Conservation (phyloP, 345 rosid species). For the Moricandia arvensis region DNA sequence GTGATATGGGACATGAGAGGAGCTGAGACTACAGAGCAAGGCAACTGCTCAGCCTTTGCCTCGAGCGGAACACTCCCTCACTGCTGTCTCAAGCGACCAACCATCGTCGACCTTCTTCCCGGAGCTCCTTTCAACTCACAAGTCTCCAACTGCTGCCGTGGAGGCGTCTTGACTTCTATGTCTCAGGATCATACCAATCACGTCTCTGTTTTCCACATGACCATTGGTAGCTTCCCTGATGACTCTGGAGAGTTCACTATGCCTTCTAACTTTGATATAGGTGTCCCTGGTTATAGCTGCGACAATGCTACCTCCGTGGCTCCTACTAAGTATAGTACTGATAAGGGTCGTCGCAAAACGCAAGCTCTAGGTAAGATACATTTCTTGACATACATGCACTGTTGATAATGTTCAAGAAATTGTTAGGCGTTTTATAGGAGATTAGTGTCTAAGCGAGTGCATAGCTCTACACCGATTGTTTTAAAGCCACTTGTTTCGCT, state of each 20-base stretch:
- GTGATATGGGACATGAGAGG: slow-evolving; percentile 78
- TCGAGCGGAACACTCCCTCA: slow-evolving; percentile 50
- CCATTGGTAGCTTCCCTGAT: slow-evolving; percentile 32
- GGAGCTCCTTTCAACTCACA: slow-evolving; percentile 57
- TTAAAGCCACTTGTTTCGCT: too few relatives aligned
- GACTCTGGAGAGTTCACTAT: slow-evolving; percentile 32
- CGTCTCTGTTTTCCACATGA: slow-evolving; percentile 53
- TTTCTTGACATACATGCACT: background rate
- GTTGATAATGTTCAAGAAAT: too few relatives aligned
- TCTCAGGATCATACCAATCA: slow-evolving; percentile 50
- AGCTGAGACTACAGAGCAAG: slow-evolving; percentile 86
- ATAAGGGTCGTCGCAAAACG: slow-evolving; percentile 72
- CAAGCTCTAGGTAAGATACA: slow-evolving; percentile 54
- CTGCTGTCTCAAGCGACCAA: slow-evolving; percentile 60
- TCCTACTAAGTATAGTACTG: slow-evolving; percentile 44
- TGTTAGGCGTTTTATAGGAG: too few relatives aligned
- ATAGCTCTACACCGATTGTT: too few relatives aligned
- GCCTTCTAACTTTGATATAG: slow-evolving; percentile 61
- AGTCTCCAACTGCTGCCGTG: slow-evolving; percentile 70
- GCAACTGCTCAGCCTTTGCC: slow-evolving; percentile 63
- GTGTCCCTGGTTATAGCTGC: slow-evolving; percentile 72
- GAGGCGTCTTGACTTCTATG: slow-evolving; percentile 65
- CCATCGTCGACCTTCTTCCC: slow-evolving; percentile 71
- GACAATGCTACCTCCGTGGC: slow-evolving; percentile 39
- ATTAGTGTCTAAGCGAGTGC: too few relatives aligned